Evolutionary conservation across 169 alveolate species (phyloP), one percentile per base, ranked within the genome.

Genomic region (Toxoplasma gondii): DNA sequence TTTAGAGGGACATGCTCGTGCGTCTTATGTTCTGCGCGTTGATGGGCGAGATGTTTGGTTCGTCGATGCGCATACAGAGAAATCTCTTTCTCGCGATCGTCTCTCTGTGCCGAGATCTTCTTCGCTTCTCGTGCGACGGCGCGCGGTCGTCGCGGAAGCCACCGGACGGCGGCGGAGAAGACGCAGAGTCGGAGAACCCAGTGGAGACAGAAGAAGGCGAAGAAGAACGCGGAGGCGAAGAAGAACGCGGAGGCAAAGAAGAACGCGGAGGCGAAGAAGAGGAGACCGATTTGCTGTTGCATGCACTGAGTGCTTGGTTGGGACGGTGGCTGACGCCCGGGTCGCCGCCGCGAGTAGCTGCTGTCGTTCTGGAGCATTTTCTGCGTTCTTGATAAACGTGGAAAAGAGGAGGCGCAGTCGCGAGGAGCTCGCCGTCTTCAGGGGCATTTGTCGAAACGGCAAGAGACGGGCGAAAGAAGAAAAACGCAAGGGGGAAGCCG

Each of bases 271-370:
- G n/a, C 31, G 22, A 49, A 19, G 24, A 4, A 41, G 90, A 82
- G 24, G 9, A 0, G 22, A 38, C 38, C 10, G 64, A 36, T 67
- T 27, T 82, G 12, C 67, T 82, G 0, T 49, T 39, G 90, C 90
- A 82, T 7, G 90, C 90, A 31, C 10, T 44, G 69, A 82, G 4
- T 12, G 54, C 90, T 31, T 82, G 90, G 90, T 27, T 82, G 41
- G 90, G 41, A 22, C 64, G 90, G 12, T 82, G 90, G 90, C 58
- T 82, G 90, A 38, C 39, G 64, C 90, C 90, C 19, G 69, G 24
- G 38, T 31, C 67, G 17, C 90, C 90, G 1, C 90, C 90, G 1
- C 67, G 17, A 19, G 90, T 82, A 5, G 64, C 90, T 9, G 64
- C 44, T 22, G 69, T 38, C 34, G 90, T 82, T 12, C 90, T 82